Conservation (phyloP, 805 yeast genomes). For the Ogataea haglerorum region DNA sequence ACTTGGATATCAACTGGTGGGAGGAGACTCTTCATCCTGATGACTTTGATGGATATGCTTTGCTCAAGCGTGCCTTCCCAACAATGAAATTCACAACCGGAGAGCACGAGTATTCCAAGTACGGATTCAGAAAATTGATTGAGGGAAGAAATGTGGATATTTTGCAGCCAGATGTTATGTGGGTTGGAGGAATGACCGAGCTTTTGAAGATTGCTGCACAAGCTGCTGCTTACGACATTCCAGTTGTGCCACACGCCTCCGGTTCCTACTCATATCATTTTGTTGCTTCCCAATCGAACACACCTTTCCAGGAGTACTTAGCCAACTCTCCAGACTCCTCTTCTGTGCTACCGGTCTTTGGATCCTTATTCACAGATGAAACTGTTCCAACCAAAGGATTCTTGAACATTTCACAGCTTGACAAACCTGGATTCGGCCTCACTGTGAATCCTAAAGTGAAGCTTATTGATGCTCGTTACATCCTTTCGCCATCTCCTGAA, state of each 20-base stretch:
- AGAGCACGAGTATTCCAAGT: slow-evolving; percentile 50
- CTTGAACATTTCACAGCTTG: slow-evolving; percentile 37
- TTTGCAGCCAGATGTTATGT: slow-evolving; percentile 51
- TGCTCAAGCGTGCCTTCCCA: slow-evolving; percentile 45
- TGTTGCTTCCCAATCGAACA: slow-evolving; percentile 46
- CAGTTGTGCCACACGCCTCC: slow-evolving; percentile 53
- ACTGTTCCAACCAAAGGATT: slow-evolving; percentile 45
- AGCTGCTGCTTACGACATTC: slow-evolving; percentile 51
- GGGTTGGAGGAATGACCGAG: slow-evolving; percentile 53
- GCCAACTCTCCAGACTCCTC: slow-evolving; percentile 47
- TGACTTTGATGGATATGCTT: slow-evolving; percentile 46
- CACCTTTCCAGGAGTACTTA: slow-evolving; percentile 51
- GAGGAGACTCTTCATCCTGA: slow-evolving; percentile 52
- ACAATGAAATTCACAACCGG: slow-evolving; percentile 49
- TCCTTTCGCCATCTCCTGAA: slow-evolving; percentile 40
- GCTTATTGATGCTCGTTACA: slow-evolving; percentile 38
- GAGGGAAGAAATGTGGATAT: slow-evolving; percentile 48
- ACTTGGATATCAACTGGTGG: slow-evolving; percentile 50
- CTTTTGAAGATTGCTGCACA: slow-evolving; percentile 43
- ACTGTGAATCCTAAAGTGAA: slow-evolving; percentile 42
- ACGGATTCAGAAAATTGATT: slow-evolving; percentile 48
- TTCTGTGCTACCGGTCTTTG: slow-evolving; percentile 40
- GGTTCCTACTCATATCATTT: slow-evolving; percentile 52
- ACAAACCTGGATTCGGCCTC: slow-evolving; percentile 50
- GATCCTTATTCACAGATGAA: slow-evolving; percentile 43